Base-by-base conservation (phyloP, 2,329 filamentous ascomycete genomes). In the Aspergillus udagawae region DNA sequence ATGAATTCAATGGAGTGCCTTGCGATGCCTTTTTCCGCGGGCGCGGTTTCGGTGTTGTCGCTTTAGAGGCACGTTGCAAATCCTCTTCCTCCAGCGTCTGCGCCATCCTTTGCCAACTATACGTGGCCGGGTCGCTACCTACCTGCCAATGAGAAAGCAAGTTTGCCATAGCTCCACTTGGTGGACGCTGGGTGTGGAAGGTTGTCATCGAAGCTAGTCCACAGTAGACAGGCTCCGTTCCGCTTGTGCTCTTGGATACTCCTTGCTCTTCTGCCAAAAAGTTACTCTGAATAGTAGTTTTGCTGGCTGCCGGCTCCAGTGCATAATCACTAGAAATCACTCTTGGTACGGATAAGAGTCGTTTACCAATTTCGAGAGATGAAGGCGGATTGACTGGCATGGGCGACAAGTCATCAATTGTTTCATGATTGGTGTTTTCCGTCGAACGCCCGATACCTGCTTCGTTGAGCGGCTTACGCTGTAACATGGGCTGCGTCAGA, bases 121-220 rank as follows among this genome's bases (percentile, higher is more conserved):
- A 76, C 3, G 59, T 51, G 14, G 63, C 61, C 9, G 75, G 75
- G 51, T 74, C 65, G 25, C 53, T 60, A 17, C 69, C 73, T 10
- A 61, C 56, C 55, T 64, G 59, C 75, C 75, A 77, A 45, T 76
- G 71, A 2, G 70, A 70, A 21, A 77, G 66, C 28, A 75, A 64
- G 41, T 58, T 66, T 32, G 60, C 32, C 17, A 70, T 64, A 27
- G 63, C 69, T 42, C 55, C 65, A 28, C 68, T 58, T 29, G 65
- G 53, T 9, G 64, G 27, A 17, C 59, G 61, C 41, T 64, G 60
- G 4, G 51, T 23, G 27, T 66, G 67, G 50, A 73, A 64, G 1
- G 56, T 65, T 4, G 71, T 71, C 49, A 71, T 70, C 42, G 67
- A 62, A n/a, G 69, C 62, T 20, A 76, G 61, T 23, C 55, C 62